Evolutionary conservation across 2,329 filamentous ascomycete species (phyloP), one percentile per base, ranked within the genome.

Genomic region (Penicillium sp.): DNA sequence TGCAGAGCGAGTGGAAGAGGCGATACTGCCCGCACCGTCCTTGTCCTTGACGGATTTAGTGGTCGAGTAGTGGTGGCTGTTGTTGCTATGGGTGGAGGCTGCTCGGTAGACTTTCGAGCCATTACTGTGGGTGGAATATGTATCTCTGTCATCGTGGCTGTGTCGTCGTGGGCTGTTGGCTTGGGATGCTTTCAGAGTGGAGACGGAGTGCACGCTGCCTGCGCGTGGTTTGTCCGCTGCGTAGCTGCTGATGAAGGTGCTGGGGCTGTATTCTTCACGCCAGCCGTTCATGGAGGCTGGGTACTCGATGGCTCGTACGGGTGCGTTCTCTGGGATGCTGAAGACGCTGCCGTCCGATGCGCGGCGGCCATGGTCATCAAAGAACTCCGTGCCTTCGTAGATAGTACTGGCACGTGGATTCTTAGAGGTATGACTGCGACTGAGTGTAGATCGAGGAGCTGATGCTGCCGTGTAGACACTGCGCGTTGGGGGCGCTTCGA

Each of bases 161-260:
- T 63, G 57, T 8, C 63, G 60, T 4, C 64, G 52, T 27, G 53
- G 52, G 2, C 33, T 37, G 43, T 53, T 64, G 19, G 65, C 58
- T 39, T 69, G 72, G 5, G 73, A 63, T 10, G 71, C 66, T 50
- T 72, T 74, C 63, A 73, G 67, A 1, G 74, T 76, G 13, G 74
- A 76, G 2, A 71, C 61, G 5, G 72, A 73, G 48, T 72, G 71
- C 26, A 71, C 65, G 55, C 72, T 75, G 14, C 64, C 69, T 63
- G 64, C 62, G 50, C 68, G 72, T 10, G 70, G 68, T 29, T 67
- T 68, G 26, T 75, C 74, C 29, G 67, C 60, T n/a, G 63, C 68
- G 63, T 74, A 77, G 58, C 72, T 75, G 70, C 74, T 77, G 65
- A 77, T 76, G 55, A 77, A 71, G 7, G 75, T 75, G 58, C 73